Base-by-base conservation (phyloP, 2,329 filamentous ascomycete genomes). In the Pochonia chlamydosporia region DNA sequence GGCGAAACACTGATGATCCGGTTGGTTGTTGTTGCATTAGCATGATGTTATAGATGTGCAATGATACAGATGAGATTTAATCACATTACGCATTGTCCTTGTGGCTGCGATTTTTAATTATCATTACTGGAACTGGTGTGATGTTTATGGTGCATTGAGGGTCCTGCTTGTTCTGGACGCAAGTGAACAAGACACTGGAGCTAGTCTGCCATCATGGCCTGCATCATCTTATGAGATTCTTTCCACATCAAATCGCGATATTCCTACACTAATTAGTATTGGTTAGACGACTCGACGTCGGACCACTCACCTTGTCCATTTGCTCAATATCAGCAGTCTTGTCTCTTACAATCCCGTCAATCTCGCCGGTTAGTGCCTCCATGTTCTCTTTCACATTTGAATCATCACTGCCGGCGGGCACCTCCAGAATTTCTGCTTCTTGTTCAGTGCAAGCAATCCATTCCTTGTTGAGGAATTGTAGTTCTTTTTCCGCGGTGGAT, bases 281-380 rank as follows among this genome's bases (percentile, higher is more conserved):
- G 10, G n/a, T 16, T 18, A n/a, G 4, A 21, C 6, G 18, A 9
- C 5, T 24, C 31, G n/a, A 9, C 24, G 11, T 8, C 20, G 8
- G 16, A 37, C n/a, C n/a, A n/a, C 53, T 23, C 47, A 64, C 65
- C 49, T 53, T 50, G 16, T 67, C 61, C 26, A 66, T 52, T 2
- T 59, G 35, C 18, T 39, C 35, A 10, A 39, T 18, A 4, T 39
- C 20, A 14, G 35, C 35, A 11, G 20, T 13, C 35, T 23, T 23
- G 18, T 39, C 20, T 9, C 2, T 39, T 18, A 39, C 20, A 21
- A 39, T 39, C 9, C 3, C 54, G 0, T 59, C 52, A 9, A 68
- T 26, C 13, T 56, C 30, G 3, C 45, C 44, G 43, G 59, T 49
- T 16, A 60, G 48, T 16, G n/a, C 42, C 1, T 16, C 45, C 42